Evolutionary conservation across 2,329 filamentous ascomycete species (phyloP), one percentile per base, ranked within the genome.

Genomic region (Claviceps arundinis): DNA sequence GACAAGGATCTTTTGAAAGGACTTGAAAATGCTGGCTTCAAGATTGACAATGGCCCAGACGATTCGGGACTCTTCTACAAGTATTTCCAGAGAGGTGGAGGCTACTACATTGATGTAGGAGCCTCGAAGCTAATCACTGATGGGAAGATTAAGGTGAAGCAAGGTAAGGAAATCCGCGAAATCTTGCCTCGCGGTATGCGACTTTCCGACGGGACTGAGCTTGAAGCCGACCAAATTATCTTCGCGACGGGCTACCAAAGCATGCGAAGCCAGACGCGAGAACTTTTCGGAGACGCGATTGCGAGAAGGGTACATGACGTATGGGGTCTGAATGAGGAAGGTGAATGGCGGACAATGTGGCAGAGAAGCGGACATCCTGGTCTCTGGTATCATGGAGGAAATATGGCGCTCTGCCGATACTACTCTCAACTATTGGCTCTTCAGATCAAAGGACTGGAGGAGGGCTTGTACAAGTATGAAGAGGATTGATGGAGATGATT

Each of bases 101-200:
- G 83, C 0, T 86, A 85, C 61, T 86, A 86, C 64, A 82, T 86
- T 55, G 80, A 87, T 55, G 81, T 85, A 1, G 84, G 84, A 0
- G 78, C 75, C 0, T 78, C 76, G 0, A 65, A 77, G 59, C 70
- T 85, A 24, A 83, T 87, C 53, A 70, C 71, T 2, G 77, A 83
- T 13, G 81, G 82, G 0, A 80, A 78, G 60, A 79, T 87, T 62
- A 79, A 78, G 57, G 68, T 86, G 26, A 78, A 78, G 61, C 75
- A 79, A 42, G 78, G 76, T 1, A 73, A 75, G 4, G 76, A 79
- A 11, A 76, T 85, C 14, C 60, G 65, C 2, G 65, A 70, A 22
- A 73, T 85, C 2, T 68, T 75, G 0, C 66, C 72, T 0, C 59
- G 67, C 0, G 73, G 71, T 1, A 56, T 76, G 0, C 62, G 67